phyloP scores from a whole-genome alignment of 495 filamentous ascomycete species.

The Cladorrhinum samala region DNA sequence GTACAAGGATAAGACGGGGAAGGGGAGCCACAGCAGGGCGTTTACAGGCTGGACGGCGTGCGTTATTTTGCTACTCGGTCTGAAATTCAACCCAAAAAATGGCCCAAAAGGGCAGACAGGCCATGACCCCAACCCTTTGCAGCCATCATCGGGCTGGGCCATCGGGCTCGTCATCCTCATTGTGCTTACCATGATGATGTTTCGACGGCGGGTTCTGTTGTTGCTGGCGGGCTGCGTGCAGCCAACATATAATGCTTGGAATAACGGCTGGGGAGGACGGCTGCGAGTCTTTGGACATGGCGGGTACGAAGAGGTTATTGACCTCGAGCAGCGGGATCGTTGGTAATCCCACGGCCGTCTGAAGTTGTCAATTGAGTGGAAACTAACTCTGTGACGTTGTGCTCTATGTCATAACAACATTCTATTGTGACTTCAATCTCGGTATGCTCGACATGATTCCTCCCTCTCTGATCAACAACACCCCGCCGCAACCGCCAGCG shows the following conservation, averaged over 20 bases:
- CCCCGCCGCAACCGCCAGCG: too few relatives aligned
- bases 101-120: not conserved
- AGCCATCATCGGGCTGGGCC: not conserved
- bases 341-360: too few relatives aligned
- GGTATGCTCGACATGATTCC: too few relatives aligned
- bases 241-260: not conserved
- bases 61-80: conserved; percentile 88
- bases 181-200: not conserved
- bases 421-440: too few relatives aligned
- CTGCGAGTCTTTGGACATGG: too few relatives aligned
- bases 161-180: not conserved
- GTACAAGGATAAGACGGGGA: conserved; percentile 82
- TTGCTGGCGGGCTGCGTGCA: not conserved
- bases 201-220: not conserved
- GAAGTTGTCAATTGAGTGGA: too few relatives aligned
- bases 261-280: not conserved
- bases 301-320: not conserved
- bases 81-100: conserved; percentile 36
- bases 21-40: conserved; percentile 85
- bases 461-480: too few relatives aligned
- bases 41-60: conserved; percentile 95
- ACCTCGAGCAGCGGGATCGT: not conserved
- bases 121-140: too few relatives aligned
- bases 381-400: too few relatives aligned
- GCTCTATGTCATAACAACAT: too few relatives aligned